Base-by-base conservation (phyloP, 2,329 filamentous ascomycete species). In the Elsinoe necatrix region DNA sequence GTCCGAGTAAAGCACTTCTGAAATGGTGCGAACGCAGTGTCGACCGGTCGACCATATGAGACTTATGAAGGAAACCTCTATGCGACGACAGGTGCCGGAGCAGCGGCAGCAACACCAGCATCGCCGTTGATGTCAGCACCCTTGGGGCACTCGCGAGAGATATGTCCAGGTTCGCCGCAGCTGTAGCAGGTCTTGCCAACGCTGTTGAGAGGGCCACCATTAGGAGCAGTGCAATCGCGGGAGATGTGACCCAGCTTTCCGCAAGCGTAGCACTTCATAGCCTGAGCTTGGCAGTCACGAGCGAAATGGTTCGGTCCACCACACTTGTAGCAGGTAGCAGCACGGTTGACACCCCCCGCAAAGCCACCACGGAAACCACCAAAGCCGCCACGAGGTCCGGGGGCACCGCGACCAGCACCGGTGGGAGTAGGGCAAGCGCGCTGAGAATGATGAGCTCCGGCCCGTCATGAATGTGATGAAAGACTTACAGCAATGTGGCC, bases 151-250 rank as follows among this genome's bases (percentile, higher is more conserved):
- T 97, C 92, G 61, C 92, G 87, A 58, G 89, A 95, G 73, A 97
- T 97, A 75, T 97, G 92, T 55, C 93, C 93, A 58, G 90, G 84
- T 77, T 96, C 88, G 63, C 92, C 89, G 71, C 93, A 98, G 73
- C 91, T 87, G 79, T 98, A 98, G 83, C 93, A 98, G 62, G 91
- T 95, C 84, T 97, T 98, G 69, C 92, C 92, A 61, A 89, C 89
- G 62, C 89, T 95, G 81, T 93, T 96, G 64, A 97, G 80, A 47
- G 92, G 90, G 21, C 93, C 93, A 57, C 93, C 93, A 72, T 97
- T 97, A 62, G 93, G 92, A 60, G 92, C 89, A 47, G 91, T 95
- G 80, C 93, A 98, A 75, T 98, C 93, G 66, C 85, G 81, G 58
- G 88, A 95, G 73, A 95, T 95, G 76, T 95, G 90, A 54, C 89